Conservation (phyloP, 768 basidiomycete species). For the Dioszegia hungarica region DNA sequence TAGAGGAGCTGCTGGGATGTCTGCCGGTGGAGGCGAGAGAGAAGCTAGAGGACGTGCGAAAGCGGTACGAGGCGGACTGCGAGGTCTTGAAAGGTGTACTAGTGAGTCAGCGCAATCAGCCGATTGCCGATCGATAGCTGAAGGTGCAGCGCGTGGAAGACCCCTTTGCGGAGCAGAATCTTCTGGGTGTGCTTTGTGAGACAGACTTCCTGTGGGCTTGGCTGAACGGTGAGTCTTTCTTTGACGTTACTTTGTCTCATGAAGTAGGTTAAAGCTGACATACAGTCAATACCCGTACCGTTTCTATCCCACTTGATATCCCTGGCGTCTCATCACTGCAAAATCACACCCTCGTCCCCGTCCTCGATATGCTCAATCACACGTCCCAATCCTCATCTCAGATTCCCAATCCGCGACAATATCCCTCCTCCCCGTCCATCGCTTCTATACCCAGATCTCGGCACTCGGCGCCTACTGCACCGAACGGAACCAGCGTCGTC, state of each 20-base stretch:
- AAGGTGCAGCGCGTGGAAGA: conserved; percentile 11
- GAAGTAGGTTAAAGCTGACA: neutral
- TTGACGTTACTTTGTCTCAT: conserved; percentile 22
- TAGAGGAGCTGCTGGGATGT: neutral
- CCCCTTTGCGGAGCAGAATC: conserved; percentile 14
- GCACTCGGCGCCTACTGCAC: neutral
- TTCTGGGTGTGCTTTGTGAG: conserved; percentile 17
- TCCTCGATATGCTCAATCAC: conserved; percentile 90
- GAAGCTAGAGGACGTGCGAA: conserved; percentile 37
- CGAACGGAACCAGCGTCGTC: no score
- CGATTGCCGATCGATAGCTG: neutral
- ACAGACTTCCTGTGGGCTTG: conserved; percentile 78
- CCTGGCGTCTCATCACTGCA: conserved; percentile 56
- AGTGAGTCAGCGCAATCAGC: conserved; percentile 32
- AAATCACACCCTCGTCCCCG: conserved; percentile 81
- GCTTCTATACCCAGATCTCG: neutral
- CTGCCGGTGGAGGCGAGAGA: conserved; percentile 18
- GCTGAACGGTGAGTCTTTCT: conserved; percentile 93
- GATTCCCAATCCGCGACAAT: conserved; percentile 27
- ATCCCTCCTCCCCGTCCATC: conserved; percentile 49
- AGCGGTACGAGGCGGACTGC: conserved; percentile 37
- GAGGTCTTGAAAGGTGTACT: conserved; percentile 18
- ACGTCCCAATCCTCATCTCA: conserved; percentile 26
- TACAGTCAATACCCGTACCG: conserved; percentile 85
- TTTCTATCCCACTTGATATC: conserved; percentile 53